Evolutionary conservation across 1,284 basidiomycete species (phyloP).

Genomic region (Sporisorium sorghi): DNA sequence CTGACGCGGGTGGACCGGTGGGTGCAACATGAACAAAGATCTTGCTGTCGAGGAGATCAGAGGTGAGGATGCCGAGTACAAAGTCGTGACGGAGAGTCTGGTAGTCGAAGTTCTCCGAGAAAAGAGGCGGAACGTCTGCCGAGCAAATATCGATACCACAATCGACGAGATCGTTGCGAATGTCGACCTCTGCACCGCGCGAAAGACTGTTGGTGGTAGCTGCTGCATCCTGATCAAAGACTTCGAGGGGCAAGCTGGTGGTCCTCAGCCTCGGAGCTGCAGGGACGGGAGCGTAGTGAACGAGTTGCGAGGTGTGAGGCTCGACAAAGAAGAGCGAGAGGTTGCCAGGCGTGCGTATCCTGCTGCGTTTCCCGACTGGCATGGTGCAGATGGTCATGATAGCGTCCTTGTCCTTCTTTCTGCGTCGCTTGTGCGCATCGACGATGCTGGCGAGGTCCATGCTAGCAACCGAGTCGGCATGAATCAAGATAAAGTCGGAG

Average conservation of each 20-base stretch:
- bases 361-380: constrained; percentile 37
- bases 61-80: constrained; percentile 94
- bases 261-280: constrained; percentile 56
- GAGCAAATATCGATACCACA: constrained; percentile 76
- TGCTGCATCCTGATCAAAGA: constrained; percentile 53
- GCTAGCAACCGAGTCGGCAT: constrained; percentile 93
- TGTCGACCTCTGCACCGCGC: constrained; percentile 75
- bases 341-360: constrained; percentile 53
- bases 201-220: constrained; percentile 39
- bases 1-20: constrained; percentile 40
- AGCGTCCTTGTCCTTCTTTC: constrained; percentile 86
- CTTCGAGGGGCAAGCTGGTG: constrained; percentile 65
- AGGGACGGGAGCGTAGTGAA: constrained; percentile 68
- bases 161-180: constrained; percentile 87
- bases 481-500: constrained; percentile 81
- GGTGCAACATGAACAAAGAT: constrained; percentile 87
- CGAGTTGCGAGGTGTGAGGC: constrained; percentile 64
- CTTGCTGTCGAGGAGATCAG: constrained; percentile 93
- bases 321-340: constrained; percentile 59
- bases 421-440: constrained; percentile 85
- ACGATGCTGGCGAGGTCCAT: constrained; percentile 90
- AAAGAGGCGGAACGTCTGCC: constrained; percentile 91
- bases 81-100: constrained; percentile 90
- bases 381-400: constrained; percentile 80
- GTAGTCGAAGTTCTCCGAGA: constrained; percentile 99